Percentiles rank a stretch among this genome's conserved stretches.
phyloP scores from a whole-genome alignment of 257 asterid species.

The Solanum arcanum region DNA sequence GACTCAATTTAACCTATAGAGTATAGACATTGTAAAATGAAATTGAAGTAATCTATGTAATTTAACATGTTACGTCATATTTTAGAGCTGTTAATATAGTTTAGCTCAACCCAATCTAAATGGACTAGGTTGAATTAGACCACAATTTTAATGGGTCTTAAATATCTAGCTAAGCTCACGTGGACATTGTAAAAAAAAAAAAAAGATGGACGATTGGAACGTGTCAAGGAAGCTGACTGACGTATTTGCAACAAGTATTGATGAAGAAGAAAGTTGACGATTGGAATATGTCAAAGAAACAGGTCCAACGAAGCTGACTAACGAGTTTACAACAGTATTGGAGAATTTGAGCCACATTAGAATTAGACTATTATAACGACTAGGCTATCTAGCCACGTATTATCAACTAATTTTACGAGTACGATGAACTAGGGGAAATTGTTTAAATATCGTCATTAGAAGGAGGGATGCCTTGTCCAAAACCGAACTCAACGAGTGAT shows the following conservation, averaged over 20 bases:
- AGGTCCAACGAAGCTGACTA: too few species aligned
- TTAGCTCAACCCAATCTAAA: not conserved
- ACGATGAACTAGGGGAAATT: not conserved
- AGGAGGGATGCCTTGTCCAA: conserved; percentile 7
- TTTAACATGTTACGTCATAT: not conserved
- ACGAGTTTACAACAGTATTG: too few species aligned
- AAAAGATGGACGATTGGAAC: too few species aligned
- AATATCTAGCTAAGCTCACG: not conserved
- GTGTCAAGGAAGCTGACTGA: too few species aligned
- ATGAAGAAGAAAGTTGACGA: too few species aligned
- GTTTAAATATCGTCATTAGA: not conserved
- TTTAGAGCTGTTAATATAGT: not conserved
- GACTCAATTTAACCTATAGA: not conserved
- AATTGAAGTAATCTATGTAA: not conserved
- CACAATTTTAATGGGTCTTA: not conserved
- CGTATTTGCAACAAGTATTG: too few species aligned
- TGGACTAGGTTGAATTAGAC: not conserved
- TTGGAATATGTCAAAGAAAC: too few species aligned
- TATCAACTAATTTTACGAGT: not conserved
- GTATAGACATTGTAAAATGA: not conserved
- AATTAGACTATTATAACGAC: too few species aligned
- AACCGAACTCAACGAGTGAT: not conserved
- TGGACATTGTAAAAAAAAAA: not conserved
- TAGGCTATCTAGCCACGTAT: not conserved
- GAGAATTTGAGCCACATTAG: too few species aligned